Percentiles rank a stretch among this genome's conserved stretches.
Conservation (phyloP, 2,329 filamentous ascomycete species). For the Calonectria montana region DNA sequence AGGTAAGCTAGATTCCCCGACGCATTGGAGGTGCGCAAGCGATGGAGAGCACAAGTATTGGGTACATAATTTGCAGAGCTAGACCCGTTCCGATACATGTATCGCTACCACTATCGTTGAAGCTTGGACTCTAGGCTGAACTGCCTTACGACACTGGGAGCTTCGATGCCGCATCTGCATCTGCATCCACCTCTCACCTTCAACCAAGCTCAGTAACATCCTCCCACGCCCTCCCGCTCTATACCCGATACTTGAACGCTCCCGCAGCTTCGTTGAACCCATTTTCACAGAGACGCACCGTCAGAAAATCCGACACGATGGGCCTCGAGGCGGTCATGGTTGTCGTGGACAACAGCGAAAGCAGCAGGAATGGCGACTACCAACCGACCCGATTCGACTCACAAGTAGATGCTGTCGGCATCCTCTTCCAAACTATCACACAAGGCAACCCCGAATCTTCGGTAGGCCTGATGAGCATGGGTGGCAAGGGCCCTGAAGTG, state of each 20-base stretch:
- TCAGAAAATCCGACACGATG: slow-evolving; percentile 74
- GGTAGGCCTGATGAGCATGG: slow-evolving; percentile 99
- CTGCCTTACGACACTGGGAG: slow-evolving; percentile 55
- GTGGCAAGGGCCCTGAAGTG: slow-evolving; percentile 95
- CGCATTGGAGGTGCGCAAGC: slow-evolving; percentile 31
- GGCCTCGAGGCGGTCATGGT: slow-evolving; percentile 99
- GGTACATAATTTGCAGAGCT: slow-evolving; percentile 16
- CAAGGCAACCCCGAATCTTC: slow-evolving; percentile 96
- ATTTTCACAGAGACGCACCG: slow-evolving; percentile 19
- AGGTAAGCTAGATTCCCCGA: slow-evolving; percentile 42
- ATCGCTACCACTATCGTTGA: slow-evolving; percentile 30
- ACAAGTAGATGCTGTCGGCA: slow-evolving; percentile 93
- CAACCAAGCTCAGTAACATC: slow-evolving; percentile 37
- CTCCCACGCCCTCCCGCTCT: neutral
- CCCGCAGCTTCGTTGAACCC: neutral
- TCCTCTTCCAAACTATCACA: slow-evolving; percentile 96
- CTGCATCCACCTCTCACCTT: slow-evolving; percentile 36
- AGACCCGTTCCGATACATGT: slow-evolving; percentile 19
- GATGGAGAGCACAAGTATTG: slow-evolving; percentile 23
- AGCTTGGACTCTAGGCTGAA: slow-evolving; percentile 56
- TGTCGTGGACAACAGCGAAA: slow-evolving; percentile 99
- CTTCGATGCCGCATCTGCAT: slow-evolving; percentile 36
- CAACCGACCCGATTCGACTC: slow-evolving; percentile 95
- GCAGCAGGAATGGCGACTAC: slow-evolving; percentile 94
- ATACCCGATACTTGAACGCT: slow-evolving; percentile 15